Evolutionary conservation across 306 rosid species (phyloP), one percentile per base, ranked within the genome.

Genomic region (Trifolium fragiferum): DNA sequence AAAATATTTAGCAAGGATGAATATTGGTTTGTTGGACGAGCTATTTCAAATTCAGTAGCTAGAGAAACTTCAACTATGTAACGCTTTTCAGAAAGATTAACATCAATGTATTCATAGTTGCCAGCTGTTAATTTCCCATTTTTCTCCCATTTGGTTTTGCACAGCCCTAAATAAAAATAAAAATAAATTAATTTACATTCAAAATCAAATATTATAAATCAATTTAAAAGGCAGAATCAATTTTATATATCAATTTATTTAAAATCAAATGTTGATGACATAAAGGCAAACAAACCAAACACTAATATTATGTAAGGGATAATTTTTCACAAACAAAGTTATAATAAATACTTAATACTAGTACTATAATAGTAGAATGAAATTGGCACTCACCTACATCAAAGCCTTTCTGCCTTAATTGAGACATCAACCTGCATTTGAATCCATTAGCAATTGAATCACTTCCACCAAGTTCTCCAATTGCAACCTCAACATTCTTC

Each of bases 131-230:
- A 79, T 12, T 83, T 67, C 27, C 82, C 85, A 0, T 14, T 81
- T 80, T 79, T 90, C 66, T 80, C 89, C 95, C 92, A 87, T 73
- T 85, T 88, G 0, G 96, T 86, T 84, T 94, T 94, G 96, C 98
- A 90, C 0, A 94, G 88, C 6, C 97, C 97, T 30, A 1, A 30
- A 4, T 25, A 4, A 30, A 4, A 30, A 4, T n/a, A 30, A 30
- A 30, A 1, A 30, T 30, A 30, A 30, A 37, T 37, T 5, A 7
- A 37, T 37, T 37, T 41, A 9, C 13, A 10, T 10, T 41, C 47
- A 2, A 10, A 9, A 41, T 9, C 46, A 10, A 8, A 35, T 35
- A 6, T 35, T 6, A 33, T 33, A 33, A 33, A 5, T 33, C 37
- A 5, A 33, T 3, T 33, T 33, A 27, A 27, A 27, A 33, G 1